Evolutionary conservation across 116 monocot species (phyloP).

Genomic region (Trichopus zeylanicus): DNA sequence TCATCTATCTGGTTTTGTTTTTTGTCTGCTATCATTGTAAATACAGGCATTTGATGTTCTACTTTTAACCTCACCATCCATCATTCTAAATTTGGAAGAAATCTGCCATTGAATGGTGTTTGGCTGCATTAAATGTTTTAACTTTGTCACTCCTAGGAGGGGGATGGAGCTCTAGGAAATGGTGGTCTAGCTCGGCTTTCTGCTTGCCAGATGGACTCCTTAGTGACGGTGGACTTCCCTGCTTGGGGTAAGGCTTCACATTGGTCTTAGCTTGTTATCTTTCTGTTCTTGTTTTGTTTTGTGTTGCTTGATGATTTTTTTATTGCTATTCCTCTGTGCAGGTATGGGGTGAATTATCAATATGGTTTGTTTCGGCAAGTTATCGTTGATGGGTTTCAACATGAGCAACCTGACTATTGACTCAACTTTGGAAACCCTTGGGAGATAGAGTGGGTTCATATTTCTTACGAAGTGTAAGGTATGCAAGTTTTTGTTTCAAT

Average conservation of each 20-base stretch:
- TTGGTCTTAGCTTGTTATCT: not conserved
- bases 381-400: slow-evolving; percentile 34
- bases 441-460: slow-evolving; percentile 32
- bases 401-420: slow-evolving; percentile 39
- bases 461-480: slow-evolving; percentile 38
- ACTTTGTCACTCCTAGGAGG: slow-evolving; percentile 11
- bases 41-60: too few relatives aligned
- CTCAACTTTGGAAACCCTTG: slow-evolving; percentile 41
- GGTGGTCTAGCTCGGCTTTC: slow-evolving; percentile 36
- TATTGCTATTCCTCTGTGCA: slow-evolving; percentile 4
- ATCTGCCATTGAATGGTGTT: too few relatives aligned
- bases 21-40: too few relatives aligned
- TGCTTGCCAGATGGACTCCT: slow-evolving; percentile 34
- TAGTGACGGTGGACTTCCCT: slow-evolving; percentile 31
- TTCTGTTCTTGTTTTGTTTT: not conserved
- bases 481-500: slow-evolving; percentile 1
- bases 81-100: too few relatives aligned
- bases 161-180: slow-evolving; percentile 39
- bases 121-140: not conserved
- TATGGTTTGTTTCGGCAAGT: slow-evolving; percentile 35
- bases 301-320: too few relatives aligned
- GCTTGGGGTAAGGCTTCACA: slow-evolving; percentile 23
- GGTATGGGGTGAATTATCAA: slow-evolving; percentile 34
- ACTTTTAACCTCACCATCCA: too few relatives aligned
- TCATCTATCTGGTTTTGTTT: too few relatives aligned